Conservation (phyloP, 1,284 basidiomycete species). For the Taiwanofungus camphoratus region DNA sequence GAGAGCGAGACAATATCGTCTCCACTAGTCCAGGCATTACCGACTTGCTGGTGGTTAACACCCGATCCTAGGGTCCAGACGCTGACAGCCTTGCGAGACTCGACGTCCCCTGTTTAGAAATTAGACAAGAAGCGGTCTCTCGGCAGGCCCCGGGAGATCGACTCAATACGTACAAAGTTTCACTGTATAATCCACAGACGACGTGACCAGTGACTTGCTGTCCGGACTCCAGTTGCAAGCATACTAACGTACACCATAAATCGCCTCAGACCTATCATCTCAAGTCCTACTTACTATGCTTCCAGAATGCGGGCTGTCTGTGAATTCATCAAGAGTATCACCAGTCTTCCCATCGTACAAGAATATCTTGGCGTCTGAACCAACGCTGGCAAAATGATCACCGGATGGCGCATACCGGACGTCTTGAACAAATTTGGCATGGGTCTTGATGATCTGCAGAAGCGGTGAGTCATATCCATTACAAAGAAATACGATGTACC, state of each 20-base stretch:
- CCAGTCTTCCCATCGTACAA: constrained; percentile 92
- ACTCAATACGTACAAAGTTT: constrained; percentile 66
- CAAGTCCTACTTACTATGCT: constrained; percentile 55
- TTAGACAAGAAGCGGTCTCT: not conserved
- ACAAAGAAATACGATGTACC: constrained; percentile 32
- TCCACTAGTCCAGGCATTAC: constrained; percentile 76
- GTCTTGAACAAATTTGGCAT: constrained; percentile 94
- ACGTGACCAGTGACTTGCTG: constrained; percentile 70
- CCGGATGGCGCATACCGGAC: constrained; percentile 82
- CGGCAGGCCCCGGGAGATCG: no score
- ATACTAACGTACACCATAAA: constrained; percentile 44
- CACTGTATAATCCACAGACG: constrained; percentile 85
- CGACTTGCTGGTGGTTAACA: constrained; percentile 79
- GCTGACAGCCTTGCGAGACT: constrained; percentile 58
- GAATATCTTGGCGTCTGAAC: constrained; percentile 87
- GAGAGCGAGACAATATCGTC: constrained; percentile 81
- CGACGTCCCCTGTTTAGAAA: constrained; percentile 65
- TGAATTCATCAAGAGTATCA: constrained; percentile 68
- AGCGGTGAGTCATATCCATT: not conserved
- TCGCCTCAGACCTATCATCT: not conserved
- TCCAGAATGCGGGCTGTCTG: constrained; percentile 64
- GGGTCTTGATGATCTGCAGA: constrained; percentile 76
- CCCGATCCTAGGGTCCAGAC: constrained; percentile 71
- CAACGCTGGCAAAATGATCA: constrained; percentile 83
- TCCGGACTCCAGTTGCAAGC: constrained; percentile 76